phyloP scores from a whole-genome alignment of 2,329 filamentous ascomycete genomes.

The Orbilia ellipsospora region DNA sequence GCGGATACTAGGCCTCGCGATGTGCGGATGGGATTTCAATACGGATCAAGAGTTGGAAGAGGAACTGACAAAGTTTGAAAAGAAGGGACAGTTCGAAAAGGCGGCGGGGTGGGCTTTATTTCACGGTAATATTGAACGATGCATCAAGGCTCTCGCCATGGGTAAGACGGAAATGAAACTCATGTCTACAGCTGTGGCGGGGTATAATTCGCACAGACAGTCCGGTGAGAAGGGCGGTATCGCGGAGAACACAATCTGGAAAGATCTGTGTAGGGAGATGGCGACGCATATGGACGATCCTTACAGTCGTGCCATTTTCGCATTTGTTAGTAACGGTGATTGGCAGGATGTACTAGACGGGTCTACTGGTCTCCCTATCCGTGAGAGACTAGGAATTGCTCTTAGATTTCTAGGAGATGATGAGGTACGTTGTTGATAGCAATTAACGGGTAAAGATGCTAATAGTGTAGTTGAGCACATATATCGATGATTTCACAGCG shows the following conservation, averaged over 20 bases:
- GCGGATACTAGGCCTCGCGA: slow-evolving; percentile 77
- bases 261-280: slow-evolving; percentile 68
- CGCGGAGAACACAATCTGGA: slow-evolving; percentile 66
- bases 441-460: neutral
- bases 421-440: slow-evolving; percentile 37
- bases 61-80: slow-evolving; percentile 65
- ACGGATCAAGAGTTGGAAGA: slow-evolving; percentile 65
- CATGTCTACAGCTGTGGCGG: slow-evolving; percentile 59
- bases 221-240: slow-evolving; percentile 46
- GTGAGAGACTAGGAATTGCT: slow-evolving; percentile 79
- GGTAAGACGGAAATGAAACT: slow-evolving; percentile 59
- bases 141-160: slow-evolving; percentile 57
- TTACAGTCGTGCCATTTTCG: slow-evolving; percentile 81
- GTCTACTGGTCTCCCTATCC: slow-evolving; percentile 74
- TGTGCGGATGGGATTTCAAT: slow-evolving; percentile 76
- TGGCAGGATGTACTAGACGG: slow-evolving; percentile 81
- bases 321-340: slow-evolving; percentile 79
- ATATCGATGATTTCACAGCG: slow-evolving; percentile 74
- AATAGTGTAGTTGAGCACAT: slow-evolving; percentile 69
- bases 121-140: slow-evolving; percentile 68
- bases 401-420: slow-evolving; percentile 74
- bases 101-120: slow-evolving; percentile 81
- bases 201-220: slow-evolving; percentile 58
- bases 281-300: slow-evolving; percentile 74
- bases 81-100: slow-evolving; percentile 72